Evolutionary conservation across 176 grass and related monocot species (phyloP).

Genomic region (Oryza coarctata): DNA sequence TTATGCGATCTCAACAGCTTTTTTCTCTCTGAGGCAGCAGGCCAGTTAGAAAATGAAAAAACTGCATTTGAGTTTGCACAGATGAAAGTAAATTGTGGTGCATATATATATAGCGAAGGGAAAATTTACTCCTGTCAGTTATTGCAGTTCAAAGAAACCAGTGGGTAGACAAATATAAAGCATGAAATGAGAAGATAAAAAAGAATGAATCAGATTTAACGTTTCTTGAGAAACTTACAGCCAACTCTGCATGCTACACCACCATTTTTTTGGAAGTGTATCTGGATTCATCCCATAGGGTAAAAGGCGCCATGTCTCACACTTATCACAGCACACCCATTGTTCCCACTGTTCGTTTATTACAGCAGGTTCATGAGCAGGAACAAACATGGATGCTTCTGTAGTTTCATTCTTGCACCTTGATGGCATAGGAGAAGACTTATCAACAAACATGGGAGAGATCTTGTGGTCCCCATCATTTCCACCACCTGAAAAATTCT

Average conservation of each 20-base stretch:
- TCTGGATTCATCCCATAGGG: conserved; percentile 62
- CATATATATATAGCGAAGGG: neutral
- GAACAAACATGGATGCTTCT: conserved; percentile 17
- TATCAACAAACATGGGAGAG: conserved; percentile 23
- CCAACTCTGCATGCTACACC: conserved; percentile 64
- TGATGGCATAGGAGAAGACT: conserved; percentile 39
- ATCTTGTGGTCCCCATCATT: conserved; percentile 26
- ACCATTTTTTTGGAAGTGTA: conserved; percentile 60
- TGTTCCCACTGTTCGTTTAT: conserved; percentile 65
- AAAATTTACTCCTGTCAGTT: neutral
- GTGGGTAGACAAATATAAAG: neutral
- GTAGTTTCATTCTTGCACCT: conserved; percentile 14
- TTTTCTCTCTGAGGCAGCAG: neutral
- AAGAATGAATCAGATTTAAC: conserved; percentile 19
- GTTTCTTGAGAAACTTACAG: conserved; percentile 59
- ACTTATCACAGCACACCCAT: conserved; percentile 69
- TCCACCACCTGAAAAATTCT: conserved; percentile 35
- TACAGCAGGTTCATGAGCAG: conserved; percentile 38
- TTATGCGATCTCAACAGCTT: neutral
- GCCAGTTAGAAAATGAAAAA: conserved; percentile 2
- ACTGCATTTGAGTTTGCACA: neutral
- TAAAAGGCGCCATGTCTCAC: conserved; percentile 79
- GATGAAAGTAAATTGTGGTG: neutral
- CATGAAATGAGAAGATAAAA: conserved; percentile 19
- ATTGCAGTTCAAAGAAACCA: conserved; percentile 21